phyloP scores from a whole-genome alignment of 75 land plant species.

The Ceratopteris richardii region DNA sequence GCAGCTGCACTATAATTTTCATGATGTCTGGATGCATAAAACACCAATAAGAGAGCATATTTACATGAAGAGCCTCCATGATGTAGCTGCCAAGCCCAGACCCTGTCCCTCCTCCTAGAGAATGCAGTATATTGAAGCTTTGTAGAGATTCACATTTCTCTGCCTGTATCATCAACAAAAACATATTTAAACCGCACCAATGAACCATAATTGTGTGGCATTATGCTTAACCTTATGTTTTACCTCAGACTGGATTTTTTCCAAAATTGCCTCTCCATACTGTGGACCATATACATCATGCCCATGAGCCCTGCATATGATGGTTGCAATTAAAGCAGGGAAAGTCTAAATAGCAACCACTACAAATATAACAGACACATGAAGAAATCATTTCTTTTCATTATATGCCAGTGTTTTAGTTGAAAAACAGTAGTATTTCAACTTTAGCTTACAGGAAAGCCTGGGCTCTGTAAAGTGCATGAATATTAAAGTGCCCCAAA shows the following conservation, averaged over 20 bases:
- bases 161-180: slow-evolving; percentile 18
- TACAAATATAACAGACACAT: not conserved
- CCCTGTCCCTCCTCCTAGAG: slow-evolving; percentile 38
- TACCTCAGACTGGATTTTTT: slow-evolving; percentile 31
- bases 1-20: too few species aligned
- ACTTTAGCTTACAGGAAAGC: not conserved
- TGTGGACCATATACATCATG: slow-evolving; percentile 33
- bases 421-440: not conserved
- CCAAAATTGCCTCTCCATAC: slow-evolving; percentile 25
- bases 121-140: slow-evolving; percentile 30
- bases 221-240: not conserved
- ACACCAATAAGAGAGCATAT: too few species aligned
- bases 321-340: not conserved
- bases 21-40: too few species aligned
- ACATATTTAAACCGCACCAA: not conserved
- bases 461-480: too few species aligned
- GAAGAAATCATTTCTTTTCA: not conserved
- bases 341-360: not conserved
- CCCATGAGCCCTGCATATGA: slow-evolving; percentile 35
- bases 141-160: slow-evolving; percentile 31
- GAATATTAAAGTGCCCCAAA: too few species aligned
- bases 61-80: slow-evolving; percentile 32
- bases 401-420: too few species aligned
- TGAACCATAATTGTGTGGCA: not conserved
- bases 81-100: slow-evolving; percentile 40